Base-by-base conservation (phyloP, 805 yeast species). In the Cyberlindnera xishuangbannaensis region DNA sequence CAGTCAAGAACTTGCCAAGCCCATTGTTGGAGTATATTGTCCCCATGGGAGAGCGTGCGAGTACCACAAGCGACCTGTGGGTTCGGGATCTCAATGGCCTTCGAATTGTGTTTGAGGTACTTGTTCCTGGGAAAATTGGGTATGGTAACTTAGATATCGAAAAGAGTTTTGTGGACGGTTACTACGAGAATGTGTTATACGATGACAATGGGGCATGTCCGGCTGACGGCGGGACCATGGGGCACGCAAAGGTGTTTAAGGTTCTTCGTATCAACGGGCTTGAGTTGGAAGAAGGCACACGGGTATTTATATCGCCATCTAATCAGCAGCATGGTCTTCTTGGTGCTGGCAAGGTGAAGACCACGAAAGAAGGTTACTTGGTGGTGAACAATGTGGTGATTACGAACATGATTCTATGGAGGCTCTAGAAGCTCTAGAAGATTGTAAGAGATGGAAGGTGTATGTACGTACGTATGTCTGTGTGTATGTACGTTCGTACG, bases 71-170 rank as follows among this genome's bases (percentile, higher is more conserved):
- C 8, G 36, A 40, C 23, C 6, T 36, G 5, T 45, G 48, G 52
- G 25, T 45, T 2, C 36, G 39, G n/a, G 36, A 39, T 11, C 41
- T 74, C 3, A 51, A 55, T 8, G 67, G 77, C 3, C 41, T 71
- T 5, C 56, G 76, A 6, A 22, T 37, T 11, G 30, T 30, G 15
- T 37, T 78, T 22, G 86, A 80, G 51, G 55, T 58, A 15, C 39
- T 76, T 15, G 38, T 36, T 7, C 46, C 56, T 1, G 71, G 69
- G 0, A 36, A 50, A 2, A 39, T 73, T 12, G 80, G 76, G 41
- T 30, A 55, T 1, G 37, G 37, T 15, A 73, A 73, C 29, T 39
- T 15, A 4, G 19, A 25, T n/a, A n/a, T 33, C 18, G 18, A 18
- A 6, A 20, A 24, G 15, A 32, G 30, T 3, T 15, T 10, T 4